Base-by-base conservation (phyloP, 805 yeast genomes). In the Candida endomychidarum region DNA sequence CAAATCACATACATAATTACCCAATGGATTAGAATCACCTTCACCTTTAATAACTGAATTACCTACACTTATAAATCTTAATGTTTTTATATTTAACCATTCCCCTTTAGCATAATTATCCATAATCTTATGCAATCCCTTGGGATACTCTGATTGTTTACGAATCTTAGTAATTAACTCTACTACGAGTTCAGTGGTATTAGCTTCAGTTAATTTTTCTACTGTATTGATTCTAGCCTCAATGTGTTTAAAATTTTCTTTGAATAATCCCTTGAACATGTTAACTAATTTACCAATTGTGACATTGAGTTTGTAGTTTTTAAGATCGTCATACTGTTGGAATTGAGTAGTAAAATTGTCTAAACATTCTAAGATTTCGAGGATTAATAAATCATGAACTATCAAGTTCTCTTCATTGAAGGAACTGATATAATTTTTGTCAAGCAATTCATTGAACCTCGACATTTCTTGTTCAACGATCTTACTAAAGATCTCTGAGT, bases 1-100 rank as follows among this genome's bases (percentile, higher is more conserved):
- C 31, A 84, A 72, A 57, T 91, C 98, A 37, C 89, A 76, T 45
- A 79, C 75, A 53, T 75, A 90, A 31, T 84, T 72, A 1, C 88
- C 74, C 23, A 88, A 59, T 2, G 70, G 70, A 15, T 33, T 38
- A 2, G 27, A 16, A 9, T 50, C 48, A 16, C 45, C 46, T 2
- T 61, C 50, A 28, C 66, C 67, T 9, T 72, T 68, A 8, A 74
- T 63, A 2, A 76, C 75, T 25, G 78, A 67, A 0, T 80, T 69
- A 51, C 74, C 74, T 9, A 69, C 69, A 15, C 60, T 47, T 8
- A 77, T 60, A 32, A 65, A 67, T 34, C 49, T 52, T 70, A 83
- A 77, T 0, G 86, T 83, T 44, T 74, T 64, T 8, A 80, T 75
- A 37, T 72, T 77, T 47, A 89, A 64, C 95, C 96, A 80, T 24